Percentiles rank a stretch among this genome's conserved stretches.
phyloP scores from a whole-genome alignment of 441 rosid genomes.

The Daphne laureola region DNA sequence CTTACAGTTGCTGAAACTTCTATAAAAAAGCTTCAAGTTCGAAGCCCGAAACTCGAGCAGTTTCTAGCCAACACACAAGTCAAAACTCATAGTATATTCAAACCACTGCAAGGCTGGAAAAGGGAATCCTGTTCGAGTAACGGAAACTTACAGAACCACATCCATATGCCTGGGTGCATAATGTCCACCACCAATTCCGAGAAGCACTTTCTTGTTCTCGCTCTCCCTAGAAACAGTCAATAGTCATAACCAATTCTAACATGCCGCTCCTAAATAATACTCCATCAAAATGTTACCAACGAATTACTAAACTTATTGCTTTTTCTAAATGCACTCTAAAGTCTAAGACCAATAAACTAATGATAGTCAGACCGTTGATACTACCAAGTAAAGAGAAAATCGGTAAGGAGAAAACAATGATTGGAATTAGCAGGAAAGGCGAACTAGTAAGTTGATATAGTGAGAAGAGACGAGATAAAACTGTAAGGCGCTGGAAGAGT shows the following conservation, averaged over 20 bases:
- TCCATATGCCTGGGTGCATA: constrained; percentile 95
- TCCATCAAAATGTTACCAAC: too few species aligned
- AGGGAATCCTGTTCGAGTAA: neutral
- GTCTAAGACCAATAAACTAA: too few species aligned
- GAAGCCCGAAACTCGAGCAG: neutral
- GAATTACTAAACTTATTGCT: too few species aligned
- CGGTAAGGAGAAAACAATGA: too few species aligned
- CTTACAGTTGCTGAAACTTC: neutral
- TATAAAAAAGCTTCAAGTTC: neutral
- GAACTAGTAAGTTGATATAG: neutral
- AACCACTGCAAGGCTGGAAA: neutral
- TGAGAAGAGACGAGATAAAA: too few species aligned
- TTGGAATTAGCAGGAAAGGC: neutral
- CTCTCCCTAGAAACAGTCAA: constrained; percentile 35
- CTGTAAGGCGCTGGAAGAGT: too few species aligned
- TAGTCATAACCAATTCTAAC: neutral
- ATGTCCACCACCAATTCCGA: constrained; percentile 91
- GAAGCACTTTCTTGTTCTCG: constrained; percentile 53
- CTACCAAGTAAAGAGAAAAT: too few species aligned
- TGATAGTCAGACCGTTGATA: too few species aligned
- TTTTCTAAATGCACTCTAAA: too few species aligned
- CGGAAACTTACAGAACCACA: constrained; percentile 51
- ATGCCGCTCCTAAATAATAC: too few species aligned
- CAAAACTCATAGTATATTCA: neutral
- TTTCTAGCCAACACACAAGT: neutral